Conservation (phyloP, 257 asterid species). For the Solanum piurae region DNA sequence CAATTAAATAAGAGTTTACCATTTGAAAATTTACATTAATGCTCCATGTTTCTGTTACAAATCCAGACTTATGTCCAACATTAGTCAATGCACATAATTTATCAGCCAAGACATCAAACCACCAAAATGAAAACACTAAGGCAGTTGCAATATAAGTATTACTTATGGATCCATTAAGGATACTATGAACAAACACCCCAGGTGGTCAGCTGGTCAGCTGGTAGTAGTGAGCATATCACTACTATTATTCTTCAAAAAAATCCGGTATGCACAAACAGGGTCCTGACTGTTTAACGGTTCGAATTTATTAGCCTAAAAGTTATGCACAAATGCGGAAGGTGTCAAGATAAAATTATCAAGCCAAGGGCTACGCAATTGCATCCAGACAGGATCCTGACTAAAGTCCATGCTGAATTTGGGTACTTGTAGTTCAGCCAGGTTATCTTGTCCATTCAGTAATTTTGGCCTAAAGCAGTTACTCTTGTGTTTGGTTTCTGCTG, state of each 20-base stretch:
- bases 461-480: constrained; percentile 4
- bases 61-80: background rate
- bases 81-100: background rate
- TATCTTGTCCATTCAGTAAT: constrained; percentile 15
- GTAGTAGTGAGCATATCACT: background rate
- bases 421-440: constrained; percentile 34
- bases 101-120: background rate
- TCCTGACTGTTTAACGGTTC: too few relatives aligned
- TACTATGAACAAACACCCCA: background rate
- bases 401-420: constrained; percentile 41
- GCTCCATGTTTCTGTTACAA: background rate
- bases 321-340: background rate
- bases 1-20: background rate
- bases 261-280: too few relatives aligned
- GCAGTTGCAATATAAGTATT: background rate
- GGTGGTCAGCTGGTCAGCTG: background rate
- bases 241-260: background rate
- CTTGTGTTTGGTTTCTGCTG: background rate
- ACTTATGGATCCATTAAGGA: background rate
- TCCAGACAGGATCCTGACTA: constrained; percentile 55
- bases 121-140: background rate
- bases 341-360: constrained; percentile 4
- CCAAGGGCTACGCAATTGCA: constrained; percentile 56
- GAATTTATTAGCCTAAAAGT: background rate
- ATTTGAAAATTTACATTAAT: background rate